Evolutionary conservation across 106 monocot species (phyloP).

Genomic region (Amphibolis antarctica): DNA sequence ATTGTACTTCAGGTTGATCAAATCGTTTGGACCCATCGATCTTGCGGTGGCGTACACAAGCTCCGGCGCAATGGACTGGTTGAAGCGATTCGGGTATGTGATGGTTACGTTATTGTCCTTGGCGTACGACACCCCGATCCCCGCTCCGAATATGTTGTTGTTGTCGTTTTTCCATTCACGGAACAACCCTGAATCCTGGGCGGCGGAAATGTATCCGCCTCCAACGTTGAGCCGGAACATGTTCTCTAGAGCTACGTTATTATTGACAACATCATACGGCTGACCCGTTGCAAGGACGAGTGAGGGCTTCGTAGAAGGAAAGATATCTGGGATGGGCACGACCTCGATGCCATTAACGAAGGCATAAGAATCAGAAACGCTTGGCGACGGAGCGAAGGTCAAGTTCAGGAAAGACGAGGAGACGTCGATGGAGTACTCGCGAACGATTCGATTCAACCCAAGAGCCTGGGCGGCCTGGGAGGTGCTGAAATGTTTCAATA

Average conservation of each 20-base stretch:
- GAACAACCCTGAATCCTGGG: slow-evolving; percentile 29
- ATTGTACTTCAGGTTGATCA: too few relatives aligned
- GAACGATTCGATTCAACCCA: too few relatives aligned
- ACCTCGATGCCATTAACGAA: slow-evolving; percentile 81
- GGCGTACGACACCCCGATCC: slow-evolving; percentile 35
- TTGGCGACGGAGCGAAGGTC: slow-evolving; percentile 46
- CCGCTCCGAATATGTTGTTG: slow-evolving; percentile 45
- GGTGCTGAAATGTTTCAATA: slow-evolving; percentile 59
- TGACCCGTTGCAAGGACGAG: too few relatives aligned
- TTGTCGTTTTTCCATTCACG: slow-evolving; percentile 50
- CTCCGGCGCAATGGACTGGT: slow-evolving; percentile 45
- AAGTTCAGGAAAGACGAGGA: slow-evolving; percentile 34
- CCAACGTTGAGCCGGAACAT: slow-evolving; percentile 72
- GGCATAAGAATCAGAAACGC: slow-evolving; percentile 31
- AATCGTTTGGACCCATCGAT: too few relatives aligned
- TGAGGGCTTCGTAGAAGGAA: neutral
- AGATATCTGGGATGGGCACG: slow-evolving; percentile 47
- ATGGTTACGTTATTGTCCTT: slow-evolving; percentile 54
- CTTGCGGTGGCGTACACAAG: slow-evolving; percentile 53
- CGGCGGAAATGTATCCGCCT: slow-evolving; percentile 34
- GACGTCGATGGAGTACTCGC: slow-evolving; percentile 53
- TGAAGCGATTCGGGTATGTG: slow-evolving; percentile 18
- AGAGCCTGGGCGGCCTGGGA: slow-evolving; percentile 34
- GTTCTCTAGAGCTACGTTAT: slow-evolving; percentile 34
- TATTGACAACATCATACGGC: too few relatives aligned